These are phyloP conservation scores for Floccularia luteovirens DNA, from an alignment of 768 basidiomycete species.

Conservation along the genomic window DNA sequence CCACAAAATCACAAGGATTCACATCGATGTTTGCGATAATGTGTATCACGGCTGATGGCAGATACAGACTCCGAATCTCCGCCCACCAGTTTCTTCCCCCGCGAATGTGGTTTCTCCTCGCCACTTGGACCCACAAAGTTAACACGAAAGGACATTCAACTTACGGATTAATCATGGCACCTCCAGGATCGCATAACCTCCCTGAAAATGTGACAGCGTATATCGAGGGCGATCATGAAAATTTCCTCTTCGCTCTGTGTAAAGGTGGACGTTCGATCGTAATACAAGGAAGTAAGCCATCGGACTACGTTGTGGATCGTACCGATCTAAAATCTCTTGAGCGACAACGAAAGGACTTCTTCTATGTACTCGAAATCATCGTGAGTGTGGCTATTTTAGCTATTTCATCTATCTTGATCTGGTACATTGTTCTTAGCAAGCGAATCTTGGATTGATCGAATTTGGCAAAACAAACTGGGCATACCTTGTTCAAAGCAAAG, in stretches of 20 bases:
- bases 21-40: too few relatives aligned
- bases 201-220: background rate
- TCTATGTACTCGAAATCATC: background rate
- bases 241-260: background rate
- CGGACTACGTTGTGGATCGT: background rate
- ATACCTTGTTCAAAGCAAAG: slow-evolving; percentile 18
- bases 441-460: background rate
- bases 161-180: background rate
- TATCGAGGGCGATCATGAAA: background rate
- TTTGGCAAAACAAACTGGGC: slow-evolving; percentile 28
- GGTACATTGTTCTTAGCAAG: background rate
- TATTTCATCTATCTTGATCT: background rate
- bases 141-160: background rate
- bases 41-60: too few relatives aligned
- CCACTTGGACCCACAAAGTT: background rate
- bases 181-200: background rate
- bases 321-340: background rate
- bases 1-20: too few relatives aligned
- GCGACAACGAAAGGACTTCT: background rate
- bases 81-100: too few relatives aligned
- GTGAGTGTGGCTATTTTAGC: background rate
- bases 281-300: background rate
- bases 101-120: too few relatives aligned
- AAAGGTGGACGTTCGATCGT: background rate
- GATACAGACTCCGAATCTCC: too few relatives aligned